These are phyloP conservation scores for Pythium rishiriense DNA, from an alignment of 352 stramenopile species.

Conservation along the genomic window DNA sequence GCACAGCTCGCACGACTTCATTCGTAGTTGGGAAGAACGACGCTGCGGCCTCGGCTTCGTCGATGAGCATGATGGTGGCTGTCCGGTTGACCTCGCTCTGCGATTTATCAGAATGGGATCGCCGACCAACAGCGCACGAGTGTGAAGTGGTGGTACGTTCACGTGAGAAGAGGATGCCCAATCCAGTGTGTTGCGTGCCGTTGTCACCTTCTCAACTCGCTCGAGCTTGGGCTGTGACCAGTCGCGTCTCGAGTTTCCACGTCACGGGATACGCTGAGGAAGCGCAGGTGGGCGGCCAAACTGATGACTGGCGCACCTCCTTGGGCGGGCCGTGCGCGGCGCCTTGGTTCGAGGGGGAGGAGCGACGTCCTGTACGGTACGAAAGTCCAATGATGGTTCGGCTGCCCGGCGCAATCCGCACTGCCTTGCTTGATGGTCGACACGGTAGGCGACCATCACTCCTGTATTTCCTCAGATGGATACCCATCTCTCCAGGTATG, in stretches of 20 bases:
- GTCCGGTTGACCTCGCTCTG: too few relatives aligned
- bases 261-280: background rate
- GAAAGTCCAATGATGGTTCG: background rate
- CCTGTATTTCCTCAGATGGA: background rate
- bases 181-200: slow-evolving; percentile 15
- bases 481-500: slow-evolving; percentile 1
- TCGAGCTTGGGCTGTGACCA: slow-evolving; percentile 12
- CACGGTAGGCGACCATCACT: background rate
- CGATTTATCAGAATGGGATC: background rate
- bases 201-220: slow-evolving; percentile 15
- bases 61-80: slow-evolving; percentile 30
- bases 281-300: background rate
- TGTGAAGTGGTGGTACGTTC: too few relatives aligned
- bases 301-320: slow-evolving; percentile 3
- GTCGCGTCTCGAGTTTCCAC: slow-evolving; percentile 9
- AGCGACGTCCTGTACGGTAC: too few relatives aligned
- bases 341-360: too few relatives aligned
- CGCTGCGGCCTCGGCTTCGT: slow-evolving; percentile 40
- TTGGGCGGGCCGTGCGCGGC: background rate
- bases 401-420: background rate
- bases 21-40: slow-evolving; percentile 65
- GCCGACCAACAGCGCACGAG: background rate
- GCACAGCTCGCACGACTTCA: slow-evolving; percentile 63
- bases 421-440: slow-evolving; percentile 16
- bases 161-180: background rate